Evolutionary conservation across 208 protist species (phyloP), one percentile per base, ranked within the genome.

Genomic region (Trypanosomatidae sp.): DNA sequence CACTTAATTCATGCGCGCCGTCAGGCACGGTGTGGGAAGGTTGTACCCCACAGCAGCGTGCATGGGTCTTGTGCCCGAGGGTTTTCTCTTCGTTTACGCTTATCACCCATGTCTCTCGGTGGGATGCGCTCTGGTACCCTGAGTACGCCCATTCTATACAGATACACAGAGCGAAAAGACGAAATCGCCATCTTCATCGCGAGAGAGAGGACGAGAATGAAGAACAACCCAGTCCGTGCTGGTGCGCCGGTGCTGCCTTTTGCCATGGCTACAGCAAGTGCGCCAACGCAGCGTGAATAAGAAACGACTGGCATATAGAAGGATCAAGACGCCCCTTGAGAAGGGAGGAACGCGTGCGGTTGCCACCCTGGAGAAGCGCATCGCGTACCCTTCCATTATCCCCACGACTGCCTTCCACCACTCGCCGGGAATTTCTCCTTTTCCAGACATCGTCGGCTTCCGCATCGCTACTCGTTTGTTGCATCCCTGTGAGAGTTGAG

Each of bases 401-500:
- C 19, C 3, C 19, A 65, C 33, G 6, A 39, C 60, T 9, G 17
- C 15, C 60, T 30, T 10, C 17, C 33, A n/a, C 36, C 25, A 13
- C 19, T 59, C 36, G 9, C 10, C 55, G 12, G 7, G 2, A 13
- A 46, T 62, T 30, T 46, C 53, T 15, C 41, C 19, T 15, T 41
- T 60, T 39, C 39, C 9, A 15, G 17, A 6, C 52, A 33, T 46
- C 49, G 33, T 53, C 15, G 22, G 19, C 25, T 13, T 56, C 19
- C 15, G 25, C 17, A 58, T 43, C 44, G 13, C 17, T 53, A n/a
- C 7, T 43, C 28, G 22, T 50, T 55, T 15, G 66, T 15, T 6
- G 55, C 28, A 36, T 41, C 60, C 15, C 25, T 60, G 28, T 70
- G 67, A 22, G 73, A 47, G 28, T 83, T 78, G 25, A 78, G 67